These are phyloP conservation scores for Butyriboletus loyo DNA, from an alignment of 768 basidiomycete genomes.

Conservation along the genomic window DNA sequence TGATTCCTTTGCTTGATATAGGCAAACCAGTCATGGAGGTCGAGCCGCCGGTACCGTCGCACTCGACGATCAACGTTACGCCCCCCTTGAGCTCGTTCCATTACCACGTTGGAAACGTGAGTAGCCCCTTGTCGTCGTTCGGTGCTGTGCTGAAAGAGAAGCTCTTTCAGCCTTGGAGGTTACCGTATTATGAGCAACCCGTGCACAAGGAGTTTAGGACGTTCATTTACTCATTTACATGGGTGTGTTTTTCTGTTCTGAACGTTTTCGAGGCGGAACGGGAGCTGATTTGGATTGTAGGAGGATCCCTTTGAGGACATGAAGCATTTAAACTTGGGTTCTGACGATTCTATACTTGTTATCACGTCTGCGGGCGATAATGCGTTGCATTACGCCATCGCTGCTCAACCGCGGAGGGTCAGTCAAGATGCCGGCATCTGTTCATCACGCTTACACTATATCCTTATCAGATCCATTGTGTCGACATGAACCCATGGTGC, in stretches of 20 bases:
- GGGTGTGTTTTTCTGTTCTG: slow-evolving; percentile 34
- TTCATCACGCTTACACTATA: not conserved
- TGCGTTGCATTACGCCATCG: slow-evolving; percentile 73
- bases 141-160: not conserved
- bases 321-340: slow-evolving; percentile 53
- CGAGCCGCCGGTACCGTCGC: slow-evolving; percentile 12
- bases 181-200: slow-evolving; percentile 68
- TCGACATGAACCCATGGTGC: slow-evolving; percentile 69
- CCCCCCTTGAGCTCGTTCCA: slow-evolving; percentile 61
- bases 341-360: slow-evolving; percentile 64
- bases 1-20: slow-evolving; percentile 41
- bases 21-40: slow-evolving; percentile 36
- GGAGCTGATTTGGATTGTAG: slow-evolving; percentile 25
- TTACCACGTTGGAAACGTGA: slow-evolving; percentile 52
- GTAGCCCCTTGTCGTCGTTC: not conserved
- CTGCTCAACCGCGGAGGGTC: slow-evolving; percentile 54
- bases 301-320: slow-evolving; percentile 79
- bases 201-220: slow-evolving; percentile 65
- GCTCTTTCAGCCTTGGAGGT: slow-evolving; percentile 50
- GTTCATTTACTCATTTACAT: slow-evolving; percentile 64
- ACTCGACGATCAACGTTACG: slow-evolving; percentile 45
- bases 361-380: slow-evolving; percentile 82
- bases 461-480: slow-evolving; percentile 53
- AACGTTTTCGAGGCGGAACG: not conserved
- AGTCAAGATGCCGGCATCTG: slow-evolving; percentile 7